Evolutionary conservation across 345 rosid species (phyloP), one percentile per base, ranked within the genome.

Genomic region (Theobroma cacao): DNA sequence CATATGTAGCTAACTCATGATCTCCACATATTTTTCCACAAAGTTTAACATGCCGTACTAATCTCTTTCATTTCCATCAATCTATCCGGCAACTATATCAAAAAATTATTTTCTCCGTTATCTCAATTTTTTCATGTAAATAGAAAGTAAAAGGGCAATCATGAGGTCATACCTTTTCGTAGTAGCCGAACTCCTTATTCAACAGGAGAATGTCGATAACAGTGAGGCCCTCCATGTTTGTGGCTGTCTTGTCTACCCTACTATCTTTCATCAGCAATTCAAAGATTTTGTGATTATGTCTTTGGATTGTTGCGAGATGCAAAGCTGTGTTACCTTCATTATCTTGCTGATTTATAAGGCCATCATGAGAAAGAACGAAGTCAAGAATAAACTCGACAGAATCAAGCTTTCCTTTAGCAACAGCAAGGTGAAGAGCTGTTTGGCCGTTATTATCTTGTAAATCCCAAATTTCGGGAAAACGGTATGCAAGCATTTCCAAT

Each of bases 371-470:
- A 47, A 34, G 11, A 26, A 4, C 36, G 1, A 5, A 41, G 22
- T 26, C 4, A 6, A 81, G 67, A 36, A 79, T 67, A 9, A 52
- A 72, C n/a, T 63, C 58, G 5, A 85, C 79, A 1, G 30, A 78
- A 20, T 56, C 52, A 2, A 55, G 38, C 18, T 72, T 74, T 33
- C 85, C 87, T 7, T 56, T 64, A 18, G 61, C 76, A 28, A 77
- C 84, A 9, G 85, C 88, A 20, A 75, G 70, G 65, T 82, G 88
- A 38, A 85, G 80, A 48, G 73, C 84, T 2, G 80, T 85, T 59
- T 81, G 71, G 34, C 81, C 78, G 4, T 75, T 78, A 4, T 58
- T 45, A 26, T 85, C 88, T 2, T 77, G 13, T 41, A 72, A 60
- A 8, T 85, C 82, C 7, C 43, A 38, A 10, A 45, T 50, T 45